Conservation (phyloP, 2,329 filamentous ascomycete genomes). For the Phyllosticta citribraziliensis region DNA sequence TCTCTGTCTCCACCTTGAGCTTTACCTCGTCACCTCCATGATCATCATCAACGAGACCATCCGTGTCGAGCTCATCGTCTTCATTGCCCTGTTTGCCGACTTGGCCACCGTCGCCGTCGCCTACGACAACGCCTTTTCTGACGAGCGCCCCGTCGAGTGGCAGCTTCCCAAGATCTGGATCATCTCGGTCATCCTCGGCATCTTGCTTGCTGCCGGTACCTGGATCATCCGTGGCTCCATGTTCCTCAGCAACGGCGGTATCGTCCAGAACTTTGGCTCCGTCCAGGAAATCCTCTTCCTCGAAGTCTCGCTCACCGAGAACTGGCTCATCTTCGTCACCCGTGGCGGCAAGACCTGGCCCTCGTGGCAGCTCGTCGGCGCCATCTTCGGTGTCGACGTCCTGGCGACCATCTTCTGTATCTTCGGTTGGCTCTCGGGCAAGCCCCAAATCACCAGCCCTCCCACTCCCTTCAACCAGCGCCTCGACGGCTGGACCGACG, state of each 20-base stretch:
- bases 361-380: constrained; percentile 62
- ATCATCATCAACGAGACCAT: constrained; percentile 73
- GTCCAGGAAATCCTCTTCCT: constrained; percentile 59
- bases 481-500: constrained; percentile 45
- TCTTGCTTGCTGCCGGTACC: constrained; percentile 58
- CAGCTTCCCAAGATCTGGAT: constrained; percentile 76
- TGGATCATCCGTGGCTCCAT: constrained; percentile 65
- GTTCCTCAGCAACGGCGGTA: constrained; percentile 59
- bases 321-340: constrained; percentile 47
- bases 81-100: constrained; percentile 71
- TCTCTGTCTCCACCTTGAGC: constrained; percentile 62
- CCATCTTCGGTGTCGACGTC: constrained; percentile 62
- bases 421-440: constrained; percentile 63
- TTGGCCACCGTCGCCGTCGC: constrained; percentile 69
- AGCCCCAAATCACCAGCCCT: constrained; percentile 35
- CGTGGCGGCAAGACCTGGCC: constrained; percentile 60
- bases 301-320: constrained; percentile 43
- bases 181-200: constrained; percentile 59
- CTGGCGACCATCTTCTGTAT: constrained; percentile 64
- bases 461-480: constrained; percentile 30
- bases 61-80: constrained; percentile 62
- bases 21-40: constrained; percentile 70
- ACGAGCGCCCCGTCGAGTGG: constrained; percentile 67
- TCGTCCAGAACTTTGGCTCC: constrained; percentile 65
- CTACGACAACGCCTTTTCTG: constrained; percentile 70